A percentile compares a stretch with the other conserved stretches of the same genome.
phyloP scores from a whole-genome alignment of 176 grass and related monocot genomes.

The Musa troglodytarum region DNA sequence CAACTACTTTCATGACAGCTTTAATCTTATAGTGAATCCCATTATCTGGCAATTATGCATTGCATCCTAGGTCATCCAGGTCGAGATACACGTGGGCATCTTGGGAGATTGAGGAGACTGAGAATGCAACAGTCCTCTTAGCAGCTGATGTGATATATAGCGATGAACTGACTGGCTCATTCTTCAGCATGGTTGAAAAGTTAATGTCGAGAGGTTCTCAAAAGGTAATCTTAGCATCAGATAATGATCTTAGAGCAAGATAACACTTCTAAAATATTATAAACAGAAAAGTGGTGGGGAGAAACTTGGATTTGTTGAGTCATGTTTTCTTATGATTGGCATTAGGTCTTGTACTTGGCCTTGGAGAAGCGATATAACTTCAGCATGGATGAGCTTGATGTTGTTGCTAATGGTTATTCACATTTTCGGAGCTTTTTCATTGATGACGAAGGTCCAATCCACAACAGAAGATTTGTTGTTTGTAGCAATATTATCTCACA shows the following conservation, averaged over 20 bases:
- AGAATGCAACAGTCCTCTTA: slow-evolving; percentile 50
- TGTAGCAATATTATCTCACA: neutral
- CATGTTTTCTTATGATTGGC: slow-evolving; percentile 19
- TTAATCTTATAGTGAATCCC: neutral
- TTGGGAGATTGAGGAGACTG: slow-evolving; percentile 59
- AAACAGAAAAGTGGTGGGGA: neutral
- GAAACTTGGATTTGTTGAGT: neutral
- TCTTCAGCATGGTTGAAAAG: slow-evolving; percentile 41
- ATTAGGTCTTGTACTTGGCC: slow-evolving; percentile 69
- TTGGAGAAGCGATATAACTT: slow-evolving; percentile 94
- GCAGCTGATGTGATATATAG: slow-evolving; percentile 86
- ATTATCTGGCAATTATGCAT: neutral
- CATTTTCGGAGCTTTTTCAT: slow-evolving; percentile 58
- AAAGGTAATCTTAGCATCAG: slow-evolving; percentile 37
- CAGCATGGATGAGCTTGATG: slow-evolving; percentile 58
- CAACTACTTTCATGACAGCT: neutral
- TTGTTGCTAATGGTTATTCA: slow-evolving; percentile 71
- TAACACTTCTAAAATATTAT: neutral
- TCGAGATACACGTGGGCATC: slow-evolving; percentile 39
- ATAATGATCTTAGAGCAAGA: neutral
- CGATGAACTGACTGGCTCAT: slow-evolving; percentile 65
- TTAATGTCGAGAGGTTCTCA: slow-evolving; percentile 44
- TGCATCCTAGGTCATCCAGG: slow-evolving; percentile 17
- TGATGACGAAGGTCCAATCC: slow-evolving; percentile 27
- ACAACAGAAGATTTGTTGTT: neutral